These are phyloP conservation scores for Cylindrotheca fusiformis DNA, from an alignment of 108 stramenopile species.

Conservation along the genomic window DNA sequence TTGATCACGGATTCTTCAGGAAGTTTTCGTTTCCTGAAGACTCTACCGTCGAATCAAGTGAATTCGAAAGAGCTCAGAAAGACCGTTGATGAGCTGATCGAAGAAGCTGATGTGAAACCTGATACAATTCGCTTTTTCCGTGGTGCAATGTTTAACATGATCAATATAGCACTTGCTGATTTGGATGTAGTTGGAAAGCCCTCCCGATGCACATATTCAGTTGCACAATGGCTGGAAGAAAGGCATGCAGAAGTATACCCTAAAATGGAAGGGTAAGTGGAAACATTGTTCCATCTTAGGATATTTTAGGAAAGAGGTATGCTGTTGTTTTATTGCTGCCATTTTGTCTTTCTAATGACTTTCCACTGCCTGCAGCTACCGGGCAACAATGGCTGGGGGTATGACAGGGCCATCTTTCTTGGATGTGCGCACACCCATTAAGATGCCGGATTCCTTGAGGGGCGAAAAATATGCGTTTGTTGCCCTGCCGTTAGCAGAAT, in stretches of 20 bases:
- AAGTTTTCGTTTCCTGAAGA: slow-evolving; percentile 59
- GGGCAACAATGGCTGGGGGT: slow-evolving; percentile 55
- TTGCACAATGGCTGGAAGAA: slow-evolving; percentile 92
- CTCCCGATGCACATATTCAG: slow-evolving; percentile 86
- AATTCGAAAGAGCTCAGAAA: slow-evolving; percentile 88
- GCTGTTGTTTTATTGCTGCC: neutral
- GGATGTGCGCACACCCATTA: slow-evolving; percentile 86
- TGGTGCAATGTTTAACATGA: slow-evolving; percentile 98
- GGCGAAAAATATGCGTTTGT: slow-evolving; percentile 98
- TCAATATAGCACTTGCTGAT: slow-evolving; percentile 82
- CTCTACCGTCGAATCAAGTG: slow-evolving; percentile 80
- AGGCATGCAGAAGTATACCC: slow-evolving; percentile 83
- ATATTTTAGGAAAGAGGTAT: neutral
- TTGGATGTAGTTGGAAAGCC: slow-evolving; percentile 81
- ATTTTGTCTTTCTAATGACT: slow-evolving; percentile 1
- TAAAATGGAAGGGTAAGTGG: slow-evolving; percentile 78
- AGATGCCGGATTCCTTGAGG: slow-evolving; percentile 90
- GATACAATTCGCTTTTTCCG: slow-evolving; percentile 92
- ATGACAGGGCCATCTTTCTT: slow-evolving; percentile 63
- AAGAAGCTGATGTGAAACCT: slow-evolving; percentile 69
- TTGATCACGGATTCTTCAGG: slow-evolving; percentile 90
- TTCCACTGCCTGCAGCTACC: slow-evolving; percentile 32
- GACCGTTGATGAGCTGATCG: slow-evolving; percentile 83
- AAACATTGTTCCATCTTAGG: neutral
- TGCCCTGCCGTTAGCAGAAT: slow-evolving; percentile 85